Base-by-base conservation (phyloP, 768 basidiomycete genomes). In the Tulasnella sp. region DNA sequence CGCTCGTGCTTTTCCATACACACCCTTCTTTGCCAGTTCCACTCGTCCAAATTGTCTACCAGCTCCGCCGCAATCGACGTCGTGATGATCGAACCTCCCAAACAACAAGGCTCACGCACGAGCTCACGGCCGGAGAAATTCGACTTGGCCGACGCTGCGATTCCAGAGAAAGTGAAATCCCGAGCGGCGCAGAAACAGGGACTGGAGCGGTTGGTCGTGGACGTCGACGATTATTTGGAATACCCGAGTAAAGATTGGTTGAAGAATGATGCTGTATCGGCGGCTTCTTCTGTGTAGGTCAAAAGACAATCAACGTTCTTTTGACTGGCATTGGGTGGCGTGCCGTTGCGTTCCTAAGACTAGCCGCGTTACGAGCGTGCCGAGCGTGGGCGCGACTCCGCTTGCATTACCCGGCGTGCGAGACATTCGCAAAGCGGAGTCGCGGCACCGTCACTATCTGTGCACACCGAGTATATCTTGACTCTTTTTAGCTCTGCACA, bases 221-320 rank as follows among this genome's bases (percentile, higher is more conserved):
- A 94, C 81, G 93, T 93, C 78, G 93, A 94, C 76, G 93, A 93
- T 79, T 91, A 93, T 83, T 82, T 93, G 67, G 93, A 93, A 82
- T 89, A 93, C 81, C 89, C 90, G 69, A 87, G 81, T 54, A 82
- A 84, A 76, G 86, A 87, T 76, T 88, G 87, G 86, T 78, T 88
- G 77, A 81, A 81, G 70, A 88, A 88, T 67, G 78, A 68, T 31
- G 81, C 25, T 4, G 75, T n/a, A n/a, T n/a, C n/a, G n/a, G n/a
- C n/a, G n/a, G n/a, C n/a, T n/a, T n/a, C n/a, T n/a, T n/a, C n/a
- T n/a, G n/a, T n/a, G n/a, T n/a, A n/a, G n/a, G n/a, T n/a, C n/a
- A n/a, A n/a, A n/a, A n/a, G n/a, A n/a, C n/a, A n/a, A n/a, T n/a
- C n/a, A n/a, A n/a, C n/a, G n/a, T n/a, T n/a, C n/a, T n/a, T n/a